A percentile compares a stretch with the other conserved stretches of the same genome.
Conservation (phyloP, 2,329 filamentous ascomycete species). For the Davidsoniella neocaledoniae region DNA sequence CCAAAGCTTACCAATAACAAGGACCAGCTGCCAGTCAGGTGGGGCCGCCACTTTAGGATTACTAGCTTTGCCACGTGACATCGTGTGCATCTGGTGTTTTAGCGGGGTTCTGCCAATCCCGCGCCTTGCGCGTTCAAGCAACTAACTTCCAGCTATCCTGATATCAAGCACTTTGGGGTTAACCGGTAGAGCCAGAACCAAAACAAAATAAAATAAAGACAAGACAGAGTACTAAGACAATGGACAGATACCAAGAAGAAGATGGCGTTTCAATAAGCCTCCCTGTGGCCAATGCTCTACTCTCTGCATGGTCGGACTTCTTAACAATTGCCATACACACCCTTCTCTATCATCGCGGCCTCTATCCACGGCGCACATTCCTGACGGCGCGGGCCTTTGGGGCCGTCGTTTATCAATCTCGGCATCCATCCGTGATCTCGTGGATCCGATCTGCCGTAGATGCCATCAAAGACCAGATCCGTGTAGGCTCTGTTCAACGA, state of each 20-base stretch:
- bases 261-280: constrained; percentile 18
- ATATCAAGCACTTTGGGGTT: no score
- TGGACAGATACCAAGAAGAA: background rate
- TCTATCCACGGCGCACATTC: constrained; percentile 68
- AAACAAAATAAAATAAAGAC: no score
- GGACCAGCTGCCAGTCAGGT: no score
- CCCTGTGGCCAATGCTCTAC: constrained; percentile 35
- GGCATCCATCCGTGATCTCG: constrained; percentile 68
- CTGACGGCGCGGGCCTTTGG: constrained; percentile 67
- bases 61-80: constrained; percentile 6
- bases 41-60: no score
- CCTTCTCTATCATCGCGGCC: constrained; percentile 62
- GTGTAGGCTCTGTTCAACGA: constrained; percentile 32
- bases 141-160: background rate
- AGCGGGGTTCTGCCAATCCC: no score
- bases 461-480: constrained; percentile 53
- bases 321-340: constrained; percentile 71
- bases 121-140: background rate
- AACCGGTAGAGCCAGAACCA: no score
- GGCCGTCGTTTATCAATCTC: constrained; percentile 66
- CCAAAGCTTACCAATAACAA: no score
- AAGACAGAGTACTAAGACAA: background rate
- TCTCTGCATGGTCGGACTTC: constrained; percentile 60
- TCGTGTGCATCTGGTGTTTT: constrained; percentile 7
- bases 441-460: constrained; percentile 73